Evolutionary conservation across 164 flowering plant genomes (phyloP).

Genomic region (Macadamia tetraphylla): DNA sequence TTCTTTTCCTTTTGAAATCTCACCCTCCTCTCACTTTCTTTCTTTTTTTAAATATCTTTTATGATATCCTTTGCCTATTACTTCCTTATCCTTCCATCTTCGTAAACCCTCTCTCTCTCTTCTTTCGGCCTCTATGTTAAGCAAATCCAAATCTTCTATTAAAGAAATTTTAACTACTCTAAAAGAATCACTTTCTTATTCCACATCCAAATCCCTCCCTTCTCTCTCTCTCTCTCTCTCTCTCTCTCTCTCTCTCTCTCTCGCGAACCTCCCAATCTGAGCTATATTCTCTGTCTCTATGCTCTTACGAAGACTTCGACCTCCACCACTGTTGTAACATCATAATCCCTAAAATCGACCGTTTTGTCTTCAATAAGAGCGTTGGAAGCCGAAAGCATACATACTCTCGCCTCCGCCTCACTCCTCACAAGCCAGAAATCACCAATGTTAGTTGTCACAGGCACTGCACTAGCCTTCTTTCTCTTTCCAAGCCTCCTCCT

Average conservation of each 20-base stretch:
- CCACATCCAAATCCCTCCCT: too few species aligned
- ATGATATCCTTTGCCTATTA: too few species aligned
- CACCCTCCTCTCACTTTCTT: too few species aligned
- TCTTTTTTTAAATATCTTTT: too few species aligned
- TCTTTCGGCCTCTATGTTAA: too few species aligned
- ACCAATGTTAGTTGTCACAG: slow-evolving; percentile 15
- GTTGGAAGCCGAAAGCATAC: slow-evolving; percentile 91
- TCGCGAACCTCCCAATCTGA: slow-evolving; percentile 69
- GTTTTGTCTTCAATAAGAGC: slow-evolving; percentile 79
- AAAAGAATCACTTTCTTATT: too few species aligned
- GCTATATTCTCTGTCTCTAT: slow-evolving; percentile 52
- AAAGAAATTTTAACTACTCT: too few species aligned
- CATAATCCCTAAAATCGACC: slow-evolving; percentile 70
- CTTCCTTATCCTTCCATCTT: too few species aligned
- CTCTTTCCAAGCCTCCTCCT: slow-evolving; percentile 6
- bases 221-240: too few species aligned
- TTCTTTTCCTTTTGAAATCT: too few species aligned
- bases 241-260: slow-evolving; percentile 36
- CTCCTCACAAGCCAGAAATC: slow-evolving; percentile 37
- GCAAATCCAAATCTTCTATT: too few species aligned
- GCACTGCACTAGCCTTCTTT: slow-evolving; percentile 14
- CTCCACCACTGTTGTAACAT: slow-evolving; percentile 34
- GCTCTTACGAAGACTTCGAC: slow-evolving; percentile 34
- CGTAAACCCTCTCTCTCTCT: too few species aligned
- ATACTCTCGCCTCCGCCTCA: slow-evolving; percentile 77